Conservation (phyloP, 2,329 filamentous ascomycete species). For the Ceratocystis albifundus region DNA sequence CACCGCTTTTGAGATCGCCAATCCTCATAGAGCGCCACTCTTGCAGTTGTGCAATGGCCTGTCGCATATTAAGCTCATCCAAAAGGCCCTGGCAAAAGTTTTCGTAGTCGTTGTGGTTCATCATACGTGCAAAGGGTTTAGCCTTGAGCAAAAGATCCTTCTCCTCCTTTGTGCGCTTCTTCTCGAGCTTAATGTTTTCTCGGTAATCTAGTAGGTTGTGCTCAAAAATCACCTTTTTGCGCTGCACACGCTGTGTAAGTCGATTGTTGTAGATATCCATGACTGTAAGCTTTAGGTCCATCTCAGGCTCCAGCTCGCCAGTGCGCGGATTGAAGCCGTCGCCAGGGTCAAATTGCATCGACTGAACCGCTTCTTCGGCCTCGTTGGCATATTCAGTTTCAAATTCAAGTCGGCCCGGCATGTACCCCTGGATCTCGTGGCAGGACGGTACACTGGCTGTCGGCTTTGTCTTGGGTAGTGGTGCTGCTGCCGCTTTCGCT, state of each 20-base stretch:
- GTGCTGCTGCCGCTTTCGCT: constrained; percentile 68
- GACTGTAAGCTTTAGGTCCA: constrained; percentile 92
- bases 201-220: constrained; percentile 88
- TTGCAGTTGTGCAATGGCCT: constrained; percentile 81
- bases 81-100: constrained; percentile 72
- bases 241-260: constrained; percentile 77
- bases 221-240: constrained; percentile 94
- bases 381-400: constrained; percentile 97
- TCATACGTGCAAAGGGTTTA: constrained; percentile 92
- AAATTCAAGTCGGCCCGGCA: constrained; percentile 94
- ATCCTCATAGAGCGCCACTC: constrained; percentile 85
- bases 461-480: constrained; percentile 87
- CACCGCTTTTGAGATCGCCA: constrained; percentile 70
- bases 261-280: constrained; percentile 97
- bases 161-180: constrained; percentile 93
- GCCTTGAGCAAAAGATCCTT: constrained; percentile 81
- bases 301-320: constrained; percentile 82
- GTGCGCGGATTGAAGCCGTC: constrained; percentile 80
- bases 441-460: constrained; percentile 91
- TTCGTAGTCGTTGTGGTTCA: constrained; percentile 87
- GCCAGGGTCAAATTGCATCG: constrained; percentile 96
- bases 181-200: constrained; percentile 79
- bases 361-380: constrained; percentile 92
- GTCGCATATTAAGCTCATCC: constrained; percentile 80
- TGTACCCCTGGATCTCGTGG: constrained; percentile 96